Base-by-base conservation (phyloP, 306 rosid genomes). In the Arachis hypogaea region DNA sequence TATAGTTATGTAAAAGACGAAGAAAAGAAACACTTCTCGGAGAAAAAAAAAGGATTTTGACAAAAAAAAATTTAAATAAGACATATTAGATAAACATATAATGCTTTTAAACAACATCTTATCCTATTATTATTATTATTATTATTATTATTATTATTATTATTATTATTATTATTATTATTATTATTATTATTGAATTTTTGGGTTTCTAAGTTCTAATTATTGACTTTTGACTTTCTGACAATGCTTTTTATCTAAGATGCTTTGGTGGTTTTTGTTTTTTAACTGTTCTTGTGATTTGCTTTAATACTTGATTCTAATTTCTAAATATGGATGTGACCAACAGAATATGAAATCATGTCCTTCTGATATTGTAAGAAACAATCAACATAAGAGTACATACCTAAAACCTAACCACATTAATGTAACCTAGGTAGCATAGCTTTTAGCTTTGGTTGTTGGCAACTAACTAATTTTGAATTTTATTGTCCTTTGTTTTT, bases 261-360 rank as follows among this genome's bases (percentile, higher is more conserved):
- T 47, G 59, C 52, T 63, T 81, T 77, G 18, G 50, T 47, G 51
- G 30, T 56, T 64, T 64, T 64, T 55, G 10, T 30, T 63, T 61
- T 12, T 75, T 22, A 30, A 30, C n/a, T 9, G 43, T 70, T 55
- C 55, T 6, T 40, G 14, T 33, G 38, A 33, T 50, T 28, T 74
- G 56, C 63, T 60, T 64, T 67, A 36, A 66, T 71, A 10, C 55
- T 22, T 66, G 59, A 3, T 70, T 66, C 71, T 42, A 68, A 80
- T 1, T 70, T 66, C 71, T 42, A 68, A 80, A 68, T 74, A 46
- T 42, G 5, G 51, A 73, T 67, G 77, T 79, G 85, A 82, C 85
- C 79, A 36, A 40, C 64, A 60, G 6, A 16, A 16, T 66, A 57
- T 54, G 44, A 41, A 11, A 7, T 38, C 73, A 29, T 4, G 57